These are phyloP conservation scores for Phytophthora tentaculata DNA, from an alignment of 352 stramenopile genomes.

Conservation along the genomic window DNA sequence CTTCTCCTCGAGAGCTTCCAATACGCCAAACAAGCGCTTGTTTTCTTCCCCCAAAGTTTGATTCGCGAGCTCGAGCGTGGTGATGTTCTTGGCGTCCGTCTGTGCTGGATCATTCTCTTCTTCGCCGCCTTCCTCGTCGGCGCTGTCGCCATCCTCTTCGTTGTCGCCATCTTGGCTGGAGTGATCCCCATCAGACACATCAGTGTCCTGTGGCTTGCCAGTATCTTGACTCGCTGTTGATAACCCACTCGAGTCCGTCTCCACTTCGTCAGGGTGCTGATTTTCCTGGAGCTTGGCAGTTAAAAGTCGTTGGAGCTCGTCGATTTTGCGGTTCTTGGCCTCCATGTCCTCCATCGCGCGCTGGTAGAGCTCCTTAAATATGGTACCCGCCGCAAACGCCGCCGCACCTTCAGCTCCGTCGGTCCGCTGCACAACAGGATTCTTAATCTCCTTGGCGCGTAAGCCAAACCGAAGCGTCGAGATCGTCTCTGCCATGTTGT, in stretches of 20 bases:
- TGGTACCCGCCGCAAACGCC: slow-evolving; percentile 32
- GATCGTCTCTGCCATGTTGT: slow-evolving; percentile 84
- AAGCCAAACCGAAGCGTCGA: slow-evolving; percentile 78
- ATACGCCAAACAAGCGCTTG: slow-evolving; percentile 49
- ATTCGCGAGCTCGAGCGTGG: slow-evolving; percentile 47
- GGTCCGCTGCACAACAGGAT: slow-evolving; percentile 59
- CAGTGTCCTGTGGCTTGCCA: slow-evolving; percentile 22
- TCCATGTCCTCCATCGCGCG: slow-evolving; percentile 70
- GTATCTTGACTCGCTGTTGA: slow-evolving; percentile 10
- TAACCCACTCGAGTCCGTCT: neutral
- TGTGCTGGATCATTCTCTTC: slow-evolving; percentile 29
- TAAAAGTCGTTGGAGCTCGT: slow-evolving; percentile 62
- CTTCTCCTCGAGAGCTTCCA: slow-evolving; percentile 55
- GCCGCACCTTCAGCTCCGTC: slow-evolving; percentile 33
- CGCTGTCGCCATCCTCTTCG: slow-evolving; percentile 33
- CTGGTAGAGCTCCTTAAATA: slow-evolving; percentile 79
- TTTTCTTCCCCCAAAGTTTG: slow-evolving; percentile 57
- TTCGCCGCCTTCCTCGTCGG: slow-evolving; percentile 18
- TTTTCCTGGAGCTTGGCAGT: slow-evolving; percentile 50
- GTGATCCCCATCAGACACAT: slow-evolving; percentile 29
- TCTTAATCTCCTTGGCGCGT: slow-evolving; percentile 85
- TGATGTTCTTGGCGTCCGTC: slow-evolving; percentile 25
- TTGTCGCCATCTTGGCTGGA: slow-evolving; percentile 37
- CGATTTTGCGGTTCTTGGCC: slow-evolving; percentile 73
- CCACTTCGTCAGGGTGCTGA: slow-evolving; percentile 24